Percentiles rank a stretch among this genome's conserved stretches.
Evolutionary conservation across 805 yeast species (phyloP).

Genomic region (Cephaloascus albidus): DNA sequence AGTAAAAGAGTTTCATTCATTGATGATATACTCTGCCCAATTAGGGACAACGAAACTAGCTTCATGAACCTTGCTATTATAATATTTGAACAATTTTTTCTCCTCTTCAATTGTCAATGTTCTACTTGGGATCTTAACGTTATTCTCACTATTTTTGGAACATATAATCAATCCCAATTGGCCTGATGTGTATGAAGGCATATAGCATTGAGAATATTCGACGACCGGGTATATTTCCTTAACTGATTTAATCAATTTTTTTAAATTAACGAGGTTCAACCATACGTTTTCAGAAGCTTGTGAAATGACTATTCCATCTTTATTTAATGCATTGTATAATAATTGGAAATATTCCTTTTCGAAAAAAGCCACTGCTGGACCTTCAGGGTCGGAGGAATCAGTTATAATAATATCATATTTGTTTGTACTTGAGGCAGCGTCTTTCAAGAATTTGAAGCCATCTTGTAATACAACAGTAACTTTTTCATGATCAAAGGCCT

Average conservation of each 20-base stretch:
- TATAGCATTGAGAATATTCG: conserved; percentile 66
- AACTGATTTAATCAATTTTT: conserved; percentile 37
- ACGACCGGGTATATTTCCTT: conserved; percentile 50
- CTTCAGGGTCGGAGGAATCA: conserved; percentile 92
- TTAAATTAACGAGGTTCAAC: conserved; percentile 52
- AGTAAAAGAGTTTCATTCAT: conserved; percentile 1
- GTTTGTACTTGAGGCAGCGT: conserved; percentile 24
- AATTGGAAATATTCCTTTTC: conserved; percentile 68
- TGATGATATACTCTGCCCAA: conserved; percentile 49
- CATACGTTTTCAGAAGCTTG: conserved; percentile 73
- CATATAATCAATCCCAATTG: conserved; percentile 76
- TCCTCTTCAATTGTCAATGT: conserved; percentile 34
- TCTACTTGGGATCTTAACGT: conserved; percentile 46
- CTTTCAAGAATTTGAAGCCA: conserved; percentile 70
- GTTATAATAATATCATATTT: conserved; percentile 80
- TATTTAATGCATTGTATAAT: conserved; percentile 51
- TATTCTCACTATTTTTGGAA: conserved; percentile 38
- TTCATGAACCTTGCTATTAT: conserved; percentile 55
- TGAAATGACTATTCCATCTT: conserved; percentile 65
- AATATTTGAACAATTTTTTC: conserved; percentile 46
- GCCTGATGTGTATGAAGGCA: conserved; percentile 85
- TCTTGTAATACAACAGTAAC: conserved; percentile 65
- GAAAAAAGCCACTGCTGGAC: conserved; percentile 88
- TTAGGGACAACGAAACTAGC: conserved; percentile 73
- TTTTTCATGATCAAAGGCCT: conserved; percentile 50